Percentiles rank a stretch among this genome's conserved stretches.
phyloP scores from a whole-genome alignment of 495 filamentous ascomycete genomes.

The Lophiotrema nucula region DNA sequence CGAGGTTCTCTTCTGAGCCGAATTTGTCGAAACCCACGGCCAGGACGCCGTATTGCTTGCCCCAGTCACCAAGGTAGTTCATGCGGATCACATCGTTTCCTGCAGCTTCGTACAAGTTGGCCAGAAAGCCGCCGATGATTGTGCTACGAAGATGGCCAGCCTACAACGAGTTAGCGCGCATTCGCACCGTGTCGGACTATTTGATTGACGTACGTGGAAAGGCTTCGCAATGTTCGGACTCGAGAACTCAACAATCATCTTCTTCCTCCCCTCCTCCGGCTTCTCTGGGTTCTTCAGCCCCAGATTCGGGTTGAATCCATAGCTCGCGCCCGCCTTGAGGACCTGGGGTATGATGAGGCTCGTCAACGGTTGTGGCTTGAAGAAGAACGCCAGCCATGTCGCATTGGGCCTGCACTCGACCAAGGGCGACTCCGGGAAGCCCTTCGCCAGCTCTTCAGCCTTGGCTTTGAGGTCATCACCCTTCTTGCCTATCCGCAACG shows the following conservation, averaged over 20 bases:
- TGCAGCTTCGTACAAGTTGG: conserved; percentile 66
- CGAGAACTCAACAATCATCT: conserved; percentile 63
- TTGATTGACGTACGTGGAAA: too few species aligned
- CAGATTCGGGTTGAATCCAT: conserved; percentile 44
- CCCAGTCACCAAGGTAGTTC: conserved; percentile 80
- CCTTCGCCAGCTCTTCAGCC: conserved; percentile 38
- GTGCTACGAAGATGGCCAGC: conserved; percentile 71
- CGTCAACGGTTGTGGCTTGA: conserved; percentile 48
- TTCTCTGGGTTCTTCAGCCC: conserved; percentile 38
- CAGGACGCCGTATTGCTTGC: conserved; percentile 71
- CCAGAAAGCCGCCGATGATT: conserved; percentile 71
- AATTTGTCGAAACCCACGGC: conserved; percentile 65
- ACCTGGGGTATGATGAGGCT: conserved; percentile 48
- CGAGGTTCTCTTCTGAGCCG: conserved; percentile 60
- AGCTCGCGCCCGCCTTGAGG: conserved; percentile 40
- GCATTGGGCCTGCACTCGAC: conserved; percentile 68
- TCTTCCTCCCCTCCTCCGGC: conserved; percentile 42
- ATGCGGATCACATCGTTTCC: conserved; percentile 71
- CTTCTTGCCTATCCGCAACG: conserved; percentile 66
- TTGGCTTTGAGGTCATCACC: conserved; percentile 48
- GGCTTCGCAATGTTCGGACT: conserved; percentile 76
- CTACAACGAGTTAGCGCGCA: too few species aligned
- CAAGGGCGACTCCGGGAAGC: conserved; percentile 64
- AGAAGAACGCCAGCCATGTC: conserved; percentile 80
- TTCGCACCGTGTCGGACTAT: too few species aligned